A percentile compares a stretch with the other conserved stretches of the same genome.
These are phyloP conservation scores for Ceratocystis cubensis DNA, from an alignment of 2,329 filamentous ascomycete species.

Conservation along the genomic window DNA sequence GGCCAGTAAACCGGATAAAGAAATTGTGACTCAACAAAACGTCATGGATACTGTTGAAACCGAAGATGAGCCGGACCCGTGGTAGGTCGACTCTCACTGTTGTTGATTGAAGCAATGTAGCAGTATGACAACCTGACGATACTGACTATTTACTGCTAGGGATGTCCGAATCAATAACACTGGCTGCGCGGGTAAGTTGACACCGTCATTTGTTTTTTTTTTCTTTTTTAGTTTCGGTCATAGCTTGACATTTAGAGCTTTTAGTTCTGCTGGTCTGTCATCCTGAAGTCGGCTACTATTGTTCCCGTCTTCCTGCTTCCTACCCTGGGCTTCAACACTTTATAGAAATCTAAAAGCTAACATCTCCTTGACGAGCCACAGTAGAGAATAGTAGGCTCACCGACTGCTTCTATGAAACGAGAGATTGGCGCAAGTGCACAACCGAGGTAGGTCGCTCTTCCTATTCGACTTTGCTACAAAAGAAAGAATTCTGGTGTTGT, in stretches of 20 bases:
- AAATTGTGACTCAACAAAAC: conserved; percentile 25
- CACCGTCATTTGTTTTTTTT: too few species aligned
- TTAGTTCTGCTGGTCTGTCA: background rate
- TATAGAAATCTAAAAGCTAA: background rate
- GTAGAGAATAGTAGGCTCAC: conserved; percentile 84
- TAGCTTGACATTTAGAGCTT: background rate
- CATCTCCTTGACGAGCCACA: conserved; percentile 29
- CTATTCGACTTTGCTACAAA: background rate
- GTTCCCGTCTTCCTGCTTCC: background rate
- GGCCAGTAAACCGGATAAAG: conserved; percentile 30
- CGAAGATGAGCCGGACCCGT: conserved; percentile 89
- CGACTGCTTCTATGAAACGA: conserved; percentile 91
- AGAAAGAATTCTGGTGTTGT: background rate
- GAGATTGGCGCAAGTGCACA: conserved; percentile 85
- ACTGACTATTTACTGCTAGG: conserved; percentile 32
- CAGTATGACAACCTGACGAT: background rate
- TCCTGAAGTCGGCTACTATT: background rate
- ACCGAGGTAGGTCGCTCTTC: conserved; percentile 55
- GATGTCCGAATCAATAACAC: conserved; percentile 97
- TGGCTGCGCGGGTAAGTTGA: conserved; percentile 66
- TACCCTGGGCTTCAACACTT: conserved; percentile 1
- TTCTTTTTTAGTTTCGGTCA: background rate
- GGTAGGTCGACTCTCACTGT: conserved; percentile 40
- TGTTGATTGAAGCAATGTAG: background rate
- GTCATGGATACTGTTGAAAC: conserved; percentile 32